Percentiles rank a stretch among this genome's conserved stretches.
These are phyloP conservation scores for Ceratocystis alfenasii DNA, from an alignment of 2,329 filamentous ascomycete genomes.

Conservation along the genomic window DNA sequence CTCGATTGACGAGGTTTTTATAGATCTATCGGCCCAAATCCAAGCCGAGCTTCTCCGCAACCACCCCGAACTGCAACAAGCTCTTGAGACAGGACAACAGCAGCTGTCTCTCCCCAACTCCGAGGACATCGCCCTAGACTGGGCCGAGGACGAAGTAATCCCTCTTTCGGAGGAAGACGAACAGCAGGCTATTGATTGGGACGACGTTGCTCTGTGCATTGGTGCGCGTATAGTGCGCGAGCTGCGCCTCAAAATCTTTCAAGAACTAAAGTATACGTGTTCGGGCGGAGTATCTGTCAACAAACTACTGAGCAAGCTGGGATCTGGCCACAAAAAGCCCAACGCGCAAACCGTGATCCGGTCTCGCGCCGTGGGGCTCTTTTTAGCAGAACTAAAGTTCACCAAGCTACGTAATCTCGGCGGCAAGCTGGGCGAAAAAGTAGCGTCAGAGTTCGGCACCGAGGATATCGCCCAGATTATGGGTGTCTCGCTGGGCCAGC, in stretches of 20 bases:
- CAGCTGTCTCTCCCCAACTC: slow-evolving; percentile 61
- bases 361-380: slow-evolving; percentile 66
- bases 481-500: slow-evolving; percentile 56
- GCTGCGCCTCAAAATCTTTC: slow-evolving; percentile 56
- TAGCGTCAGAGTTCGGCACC: slow-evolving; percentile 68
- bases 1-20: slow-evolving; percentile 87
- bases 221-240: slow-evolving; percentile 78
- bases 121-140: slow-evolving; percentile 57
- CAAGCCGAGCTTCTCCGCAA: slow-evolving; percentile 61
- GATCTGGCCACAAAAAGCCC: slow-evolving; percentile 83
- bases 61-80: slow-evolving; percentile 54
- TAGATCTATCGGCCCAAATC: slow-evolving; percentile 79
- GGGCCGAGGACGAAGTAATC: slow-evolving; percentile 70
- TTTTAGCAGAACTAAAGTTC: slow-evolving; percentile 76
- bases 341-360: slow-evolving; percentile 91
- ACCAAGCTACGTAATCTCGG: slow-evolving; percentile 93
- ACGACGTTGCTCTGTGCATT: slow-evolving; percentile 77
- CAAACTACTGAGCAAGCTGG: slow-evolving; percentile 91
- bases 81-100: slow-evolving; percentile 49
- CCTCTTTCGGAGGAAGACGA: slow-evolving; percentile 68
- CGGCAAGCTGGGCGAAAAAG: slow-evolving; percentile 82
- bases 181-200: slow-evolving; percentile 82
- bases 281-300: slow-evolving; percentile 81
- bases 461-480: slow-evolving; percentile 68
- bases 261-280: slow-evolving; percentile 73